Conservation (phyloP, 495 filamentous ascomycete genomes). For the Trypethelium eluteriae region DNA sequence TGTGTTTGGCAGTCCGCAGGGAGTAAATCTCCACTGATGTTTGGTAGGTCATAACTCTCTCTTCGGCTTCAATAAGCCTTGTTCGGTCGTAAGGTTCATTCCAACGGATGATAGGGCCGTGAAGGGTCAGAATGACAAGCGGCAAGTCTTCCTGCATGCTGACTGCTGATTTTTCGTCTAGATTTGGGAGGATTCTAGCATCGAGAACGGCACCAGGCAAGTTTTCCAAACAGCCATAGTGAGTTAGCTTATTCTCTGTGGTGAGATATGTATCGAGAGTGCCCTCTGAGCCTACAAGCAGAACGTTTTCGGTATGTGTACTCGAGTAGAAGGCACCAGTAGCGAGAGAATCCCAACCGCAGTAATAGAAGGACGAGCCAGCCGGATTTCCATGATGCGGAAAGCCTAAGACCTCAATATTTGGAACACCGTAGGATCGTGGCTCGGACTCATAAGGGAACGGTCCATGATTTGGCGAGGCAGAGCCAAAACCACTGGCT, state of each 20-base stretch:
- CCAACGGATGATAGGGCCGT: constrained; percentile 51
- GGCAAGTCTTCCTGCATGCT: constrained; percentile 38
- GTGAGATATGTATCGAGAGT: constrained; percentile 64
- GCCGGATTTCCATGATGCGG: background rate
- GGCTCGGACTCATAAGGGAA: background rate
- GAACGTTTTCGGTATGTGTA: constrained; percentile 13
- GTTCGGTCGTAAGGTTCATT: constrained; percentile 21
- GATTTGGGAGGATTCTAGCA: constrained; percentile 62
- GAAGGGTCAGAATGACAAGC: constrained; percentile 65
- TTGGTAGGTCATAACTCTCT: constrained; percentile 53
- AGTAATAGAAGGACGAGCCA: background rate
- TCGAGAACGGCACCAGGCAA: constrained; percentile 72
- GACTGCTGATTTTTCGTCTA: constrained; percentile 14
- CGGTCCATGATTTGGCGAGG: background rate
- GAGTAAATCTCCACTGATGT: constrained; percentile 83
- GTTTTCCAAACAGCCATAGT: constrained; percentile 59
- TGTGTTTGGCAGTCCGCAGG: constrained; percentile 55
- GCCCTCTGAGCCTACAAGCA: constrained; percentile 69
- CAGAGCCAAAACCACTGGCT: background rate
- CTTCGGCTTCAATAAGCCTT: constrained; percentile 30
- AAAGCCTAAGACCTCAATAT: background rate
- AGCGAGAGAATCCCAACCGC: background rate
- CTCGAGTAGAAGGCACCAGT: background rate
- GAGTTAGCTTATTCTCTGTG: constrained; percentile 57
- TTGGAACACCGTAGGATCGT: background rate